phyloP scores from a whole-genome alignment of 352 stramenopile genomes.

The Phytophthora palmivora region DNA sequence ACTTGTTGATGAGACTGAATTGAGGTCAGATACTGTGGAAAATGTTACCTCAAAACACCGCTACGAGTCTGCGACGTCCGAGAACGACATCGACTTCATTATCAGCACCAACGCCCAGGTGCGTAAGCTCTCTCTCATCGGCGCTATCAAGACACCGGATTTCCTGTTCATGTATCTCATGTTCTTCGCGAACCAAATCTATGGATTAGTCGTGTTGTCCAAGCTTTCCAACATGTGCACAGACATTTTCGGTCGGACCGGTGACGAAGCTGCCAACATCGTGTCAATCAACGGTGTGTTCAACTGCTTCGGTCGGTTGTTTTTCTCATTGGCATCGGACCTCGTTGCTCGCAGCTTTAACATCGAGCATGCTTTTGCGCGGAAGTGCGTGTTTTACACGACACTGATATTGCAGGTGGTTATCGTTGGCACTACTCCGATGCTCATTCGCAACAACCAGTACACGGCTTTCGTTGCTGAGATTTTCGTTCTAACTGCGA shows the following conservation, averaged over 20 bases:
- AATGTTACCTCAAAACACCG: conserved; percentile 39
- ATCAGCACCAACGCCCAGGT: conserved; percentile 52
- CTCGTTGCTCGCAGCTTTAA: conserved; percentile 51
- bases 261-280: conserved; percentile 49
- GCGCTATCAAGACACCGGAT: conserved; percentile 60
- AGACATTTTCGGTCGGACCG: conserved; percentile 54
- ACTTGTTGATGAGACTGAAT: conserved; percentile 40
- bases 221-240: conserved; percentile 71
- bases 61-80: conserved; percentile 54
- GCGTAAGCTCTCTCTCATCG: conserved; percentile 57
- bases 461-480: conserved; percentile 67
- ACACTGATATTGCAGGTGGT: conserved; percentile 62
- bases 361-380: conserved; percentile 58
- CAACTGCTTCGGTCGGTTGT: conserved; percentile 63
- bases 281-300: conserved; percentile 76
- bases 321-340: conserved; percentile 60
- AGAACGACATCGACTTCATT: conserved; percentile 47
- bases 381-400: conserved; percentile 72
- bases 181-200: conserved; percentile 74
- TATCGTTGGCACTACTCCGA: conserved; percentile 65
- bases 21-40: conserved; percentile 21
- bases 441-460: conserved; percentile 58
- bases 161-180: conserved; percentile 78
- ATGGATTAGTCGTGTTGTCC: conserved; percentile 69
- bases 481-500: conserved; percentile 74